phyloP scores from a whole-genome alignment of 495 filamentous ascomycete species.

The Aspergillus incahuasiensis region DNA sequence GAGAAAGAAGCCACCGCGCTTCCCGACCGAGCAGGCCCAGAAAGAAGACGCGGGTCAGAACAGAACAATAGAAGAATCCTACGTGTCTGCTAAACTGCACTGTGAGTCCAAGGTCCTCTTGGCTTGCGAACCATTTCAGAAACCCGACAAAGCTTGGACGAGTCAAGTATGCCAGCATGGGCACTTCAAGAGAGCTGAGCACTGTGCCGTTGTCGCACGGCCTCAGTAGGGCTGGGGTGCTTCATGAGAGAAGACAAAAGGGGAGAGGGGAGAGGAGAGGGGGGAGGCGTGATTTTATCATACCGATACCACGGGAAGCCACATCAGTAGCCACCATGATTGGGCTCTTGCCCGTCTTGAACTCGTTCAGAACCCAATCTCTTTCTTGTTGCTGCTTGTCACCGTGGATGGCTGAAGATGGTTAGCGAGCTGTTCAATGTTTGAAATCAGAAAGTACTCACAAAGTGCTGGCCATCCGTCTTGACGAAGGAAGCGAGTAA shows the following conservation, averaged over 20 bases:
- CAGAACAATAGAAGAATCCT: conserved; percentile 32
- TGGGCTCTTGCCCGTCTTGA: conserved; percentile 91
- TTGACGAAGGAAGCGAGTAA: conserved; percentile 96
- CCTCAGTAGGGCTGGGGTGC: conserved; percentile 47
- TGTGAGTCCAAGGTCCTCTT: conserved; percentile 80
- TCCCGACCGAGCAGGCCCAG: conserved; percentile 69
- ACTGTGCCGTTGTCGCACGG: conserved; percentile 72
- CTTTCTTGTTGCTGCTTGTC: conserved; percentile 99
- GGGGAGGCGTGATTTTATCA: conserved; percentile 65
- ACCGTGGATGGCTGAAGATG: conserved; percentile 78
- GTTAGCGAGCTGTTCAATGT: conserved; percentile 22
- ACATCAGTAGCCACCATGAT: conserved; percentile 96
- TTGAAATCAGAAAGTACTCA: conserved; percentile 47
- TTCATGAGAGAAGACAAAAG: conserved; percentile 28
- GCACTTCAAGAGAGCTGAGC: conserved; percentile 75
- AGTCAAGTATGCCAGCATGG: conserved; percentile 70
- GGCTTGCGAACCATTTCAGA: conserved; percentile 65
- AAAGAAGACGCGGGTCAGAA: conserved; percentile 63
- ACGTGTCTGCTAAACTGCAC: conserved; percentile 66
- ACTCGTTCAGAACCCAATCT: conserved; percentile 99
- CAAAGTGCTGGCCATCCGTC: conserved; percentile 98
- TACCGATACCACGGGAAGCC: conserved; percentile 97
- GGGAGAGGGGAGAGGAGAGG: conserved; percentile 35
- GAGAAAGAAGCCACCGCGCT: conserved; percentile 67
- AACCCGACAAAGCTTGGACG: conserved; percentile 78